Base-by-base conservation (phyloP, 495 filamentous ascomycete species). In the Lichina pygmaea region DNA sequence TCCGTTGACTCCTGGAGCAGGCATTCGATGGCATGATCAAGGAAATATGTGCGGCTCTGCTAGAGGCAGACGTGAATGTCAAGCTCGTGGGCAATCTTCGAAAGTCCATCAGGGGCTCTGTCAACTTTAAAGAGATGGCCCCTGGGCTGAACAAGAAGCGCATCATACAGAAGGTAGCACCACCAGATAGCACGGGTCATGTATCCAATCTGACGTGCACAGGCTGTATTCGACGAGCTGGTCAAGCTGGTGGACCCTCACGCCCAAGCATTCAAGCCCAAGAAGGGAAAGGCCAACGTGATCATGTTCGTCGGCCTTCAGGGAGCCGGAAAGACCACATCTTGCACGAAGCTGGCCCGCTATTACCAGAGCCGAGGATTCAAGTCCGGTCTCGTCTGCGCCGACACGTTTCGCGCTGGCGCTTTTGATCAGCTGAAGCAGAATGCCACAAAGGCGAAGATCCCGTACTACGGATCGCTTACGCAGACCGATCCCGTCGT, bases 241-340 rank as follows among this genome's bases (percentile, higher is more conserved):
- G 89, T 95, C 46, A 75, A 78, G 49, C 75, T 99, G 42, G 89
- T 99, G 44, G 83, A 99, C 54, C 89, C 89, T 13, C 89, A 94
- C 62, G 82, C 80, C 50, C 84, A 93, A 48, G 76, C 86, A 0
- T 99, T 93, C 69, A 85, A 89, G 52, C 89, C 91, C 17, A 93
- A 89, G 66, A 99, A 99, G 60, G 82, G 83, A 47, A 89, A 86
- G 53, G 64, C 78, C 41, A 95, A 93, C 60, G 80, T 95, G 52
- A 93, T 99, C 57, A 99, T 99, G 89, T 94, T 99, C 52, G 91
- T 99, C 47, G 89, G 89, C 57, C 65, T 99, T 40, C 89, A 99
- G 57, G 89, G 89, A 63, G 77, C 86, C 11, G 89, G 89, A 56
- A 99, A 99, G 59, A 99, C 89, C 8, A 99, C 89, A 0, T 86